Evolutionary conservation across 2,329 filamentous ascomycete genomes (phyloP).

Genomic region (Westerdykella ornata): DNA sequence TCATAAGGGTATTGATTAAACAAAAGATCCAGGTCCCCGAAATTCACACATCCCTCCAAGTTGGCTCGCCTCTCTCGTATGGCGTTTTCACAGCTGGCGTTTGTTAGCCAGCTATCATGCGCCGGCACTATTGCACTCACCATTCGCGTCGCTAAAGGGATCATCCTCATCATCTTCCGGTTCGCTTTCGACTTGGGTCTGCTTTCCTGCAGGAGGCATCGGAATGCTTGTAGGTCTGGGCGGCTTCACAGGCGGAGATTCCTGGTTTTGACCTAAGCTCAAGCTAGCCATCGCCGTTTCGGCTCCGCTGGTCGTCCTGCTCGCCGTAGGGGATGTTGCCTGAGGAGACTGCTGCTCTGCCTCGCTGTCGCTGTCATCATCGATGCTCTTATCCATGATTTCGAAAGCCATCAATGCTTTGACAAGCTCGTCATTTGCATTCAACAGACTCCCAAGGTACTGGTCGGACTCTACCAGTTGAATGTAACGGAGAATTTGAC

Average conservation of each 20-base stretch:
- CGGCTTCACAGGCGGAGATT: constrained; percentile 44
- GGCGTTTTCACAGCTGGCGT: constrained; percentile 49
- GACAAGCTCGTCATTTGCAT: constrained; percentile 94
- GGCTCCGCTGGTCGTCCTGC: constrained; percentile 12
- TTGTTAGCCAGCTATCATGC: constrained; percentile 8
- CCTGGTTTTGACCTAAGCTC: constrained; percentile 28
- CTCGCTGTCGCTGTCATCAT: constrained; percentile 62
- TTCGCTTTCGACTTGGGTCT: constrained; percentile 51
- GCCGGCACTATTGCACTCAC: constrained; percentile 10
- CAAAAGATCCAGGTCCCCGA: too few relatives aligned
- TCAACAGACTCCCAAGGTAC: constrained; percentile 82
- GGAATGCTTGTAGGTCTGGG: constrained; percentile 41
- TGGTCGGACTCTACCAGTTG: constrained; percentile 84
- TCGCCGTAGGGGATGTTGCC: constrained; percentile 2
- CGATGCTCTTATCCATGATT: constrained; percentile 80
- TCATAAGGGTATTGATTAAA: too few relatives aligned
- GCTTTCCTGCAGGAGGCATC: constrained; percentile 28
- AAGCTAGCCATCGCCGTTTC: constrained; percentile 43
- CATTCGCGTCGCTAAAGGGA: constrained; percentile 80
- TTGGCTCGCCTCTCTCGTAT: constrained; percentile 30
- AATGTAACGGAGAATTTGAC: constrained; percentile 85
- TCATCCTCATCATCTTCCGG: constrained; percentile 60
- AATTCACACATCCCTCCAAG: constrained; percentile 37
- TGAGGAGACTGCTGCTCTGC: constrained; percentile 29
- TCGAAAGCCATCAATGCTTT: constrained; percentile 90